Conservation (phyloP, 805 yeast genomes). For the Nakazawaea populi region DNA sequence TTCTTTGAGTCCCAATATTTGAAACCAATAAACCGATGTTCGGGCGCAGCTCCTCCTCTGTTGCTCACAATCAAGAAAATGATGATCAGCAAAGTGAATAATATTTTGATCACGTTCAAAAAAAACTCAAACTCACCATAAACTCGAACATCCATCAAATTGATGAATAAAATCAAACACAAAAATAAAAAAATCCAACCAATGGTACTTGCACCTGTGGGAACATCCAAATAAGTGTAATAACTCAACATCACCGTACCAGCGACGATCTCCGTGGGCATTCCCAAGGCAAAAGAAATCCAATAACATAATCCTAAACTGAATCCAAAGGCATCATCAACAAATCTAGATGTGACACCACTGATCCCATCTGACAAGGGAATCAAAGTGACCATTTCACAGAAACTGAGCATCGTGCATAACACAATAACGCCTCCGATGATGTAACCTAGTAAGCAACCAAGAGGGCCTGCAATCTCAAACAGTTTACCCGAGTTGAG, state of each 20-base stretch:
- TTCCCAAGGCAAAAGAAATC: constrained; percentile 62
- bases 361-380: constrained; percentile 78
- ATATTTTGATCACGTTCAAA: constrained; percentile 51
- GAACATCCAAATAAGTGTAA: constrained; percentile 49
- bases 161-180: constrained; percentile 37
- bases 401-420: constrained; percentile 66
- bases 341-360: constrained; percentile 68
- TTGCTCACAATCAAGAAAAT: constrained; percentile 62
- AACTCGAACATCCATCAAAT: constrained; percentile 62
- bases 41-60: constrained; percentile 46
- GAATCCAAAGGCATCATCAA: constrained; percentile 74
- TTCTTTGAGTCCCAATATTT: constrained; percentile 57
- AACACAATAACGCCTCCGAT: constrained; percentile 62
- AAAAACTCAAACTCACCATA: constrained; percentile 73
- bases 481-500: constrained; percentile 69
- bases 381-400: constrained; percentile 76
- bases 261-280: constrained; percentile 79
- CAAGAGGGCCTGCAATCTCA: constrained; percentile 71
- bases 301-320: constrained; percentile 72
- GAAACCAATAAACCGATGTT: constrained; percentile 50
- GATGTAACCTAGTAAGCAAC: constrained; percentile 61
- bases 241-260: constrained; percentile 71
- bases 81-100: constrained; percentile 47
- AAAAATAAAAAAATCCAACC: constrained; percentile 65
- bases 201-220: constrained; percentile 43